Evolutionary conservation across 371 early-diverging fungal species (phyloP), one percentile per base, ranked within the genome.

Genomic region (Lichtheimia corymbifera): DNA sequence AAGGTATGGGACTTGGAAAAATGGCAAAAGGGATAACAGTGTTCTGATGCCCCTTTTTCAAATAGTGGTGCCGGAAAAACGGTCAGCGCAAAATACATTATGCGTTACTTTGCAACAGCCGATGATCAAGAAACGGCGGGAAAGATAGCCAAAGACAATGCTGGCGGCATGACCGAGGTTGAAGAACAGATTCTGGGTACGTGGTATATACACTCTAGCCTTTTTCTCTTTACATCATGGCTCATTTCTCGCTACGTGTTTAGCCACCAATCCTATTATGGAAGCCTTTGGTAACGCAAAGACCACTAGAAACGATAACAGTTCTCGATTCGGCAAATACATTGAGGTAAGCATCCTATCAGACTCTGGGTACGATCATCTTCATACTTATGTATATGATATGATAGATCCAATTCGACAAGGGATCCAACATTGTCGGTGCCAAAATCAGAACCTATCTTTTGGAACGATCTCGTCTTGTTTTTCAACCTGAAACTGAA

Each of bases 251-350:
- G 9, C 35, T 35, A 35, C 35, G 5, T 35, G 28, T 30, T 27
- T 55, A 78, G 90, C 97, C n/a, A 95, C 98, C 61, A 98, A 99
- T 79, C 97, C 98, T 4, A 94, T 99, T 64, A 89, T 98, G 80
- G 99, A 99, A 85, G 91, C 97, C 20, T 99, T 99, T 80, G 99
- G 99, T 72, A 99, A 99, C 84, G 96, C 99, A 50, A 98, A 98
- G 78, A 99, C 99, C 12, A 93, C 95, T 1, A 84, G 97, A 70
- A 99, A 99, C 80, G 96, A 99, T 78, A 99, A 99, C 85, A 91
- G 91, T 64, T 96, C 96, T 58, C 90, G 99, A 18, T 99, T 99
- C 77, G 99, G 99, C 55, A 99, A 99, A 86, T 99, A 96, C 80
- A 95, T 99, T 57, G 96, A 97, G 71, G 89, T 83, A 66, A 59